Conservation (phyloP, 1,139 yeast species). For the Yarrowia galli region DNA sequence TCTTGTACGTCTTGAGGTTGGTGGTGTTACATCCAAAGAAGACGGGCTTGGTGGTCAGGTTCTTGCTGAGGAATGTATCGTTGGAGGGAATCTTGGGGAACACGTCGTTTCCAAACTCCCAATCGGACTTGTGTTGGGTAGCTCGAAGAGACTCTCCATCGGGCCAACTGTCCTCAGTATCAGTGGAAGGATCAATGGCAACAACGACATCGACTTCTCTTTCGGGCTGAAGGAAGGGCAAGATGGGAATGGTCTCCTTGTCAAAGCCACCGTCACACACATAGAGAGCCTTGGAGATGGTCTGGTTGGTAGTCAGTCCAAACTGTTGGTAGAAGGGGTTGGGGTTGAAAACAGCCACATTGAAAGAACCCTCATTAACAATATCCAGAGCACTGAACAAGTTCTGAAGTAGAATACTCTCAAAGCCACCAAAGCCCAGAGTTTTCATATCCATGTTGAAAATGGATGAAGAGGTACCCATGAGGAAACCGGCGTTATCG, state of each 20-base stretch:
- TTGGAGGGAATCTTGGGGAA: conserved; percentile 75
- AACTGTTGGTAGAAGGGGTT: conserved; percentile 68
- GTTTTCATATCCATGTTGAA: conserved; percentile 67
- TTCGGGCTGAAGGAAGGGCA: conserved; percentile 74
- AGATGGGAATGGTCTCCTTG: conserved; percentile 75
- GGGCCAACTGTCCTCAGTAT: conserved; percentile 61
- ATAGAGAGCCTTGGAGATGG: conserved; percentile 56
- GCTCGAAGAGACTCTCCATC: conserved; percentile 73
- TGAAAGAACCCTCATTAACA: conserved; percentile 54
- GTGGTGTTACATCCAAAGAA: conserved; percentile 88
- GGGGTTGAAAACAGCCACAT: conserved; percentile 74
- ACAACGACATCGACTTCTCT: conserved; percentile 77
- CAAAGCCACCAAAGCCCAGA: conserved; percentile 24
- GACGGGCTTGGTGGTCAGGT: conserved; percentile 60
- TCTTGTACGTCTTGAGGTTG: conserved; percentile 62
- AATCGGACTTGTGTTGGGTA: conserved; percentile 69
- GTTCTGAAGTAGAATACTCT: conserved; percentile 52
- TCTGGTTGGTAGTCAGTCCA: conserved; percentile 45
- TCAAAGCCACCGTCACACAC: conserved; percentile 87
- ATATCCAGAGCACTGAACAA: conserved; percentile 49
- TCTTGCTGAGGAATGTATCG: conserved; percentile 60
- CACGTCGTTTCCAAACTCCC: conserved; percentile 73
- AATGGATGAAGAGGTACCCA: conserved; percentile 81
- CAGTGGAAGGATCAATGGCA: conserved; percentile 90
- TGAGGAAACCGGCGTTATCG: conserved; percentile 77